Evolutionary conservation across 1,139 yeast genomes (phyloP).

Genomic region (Sugiyamaella sp.): DNA sequence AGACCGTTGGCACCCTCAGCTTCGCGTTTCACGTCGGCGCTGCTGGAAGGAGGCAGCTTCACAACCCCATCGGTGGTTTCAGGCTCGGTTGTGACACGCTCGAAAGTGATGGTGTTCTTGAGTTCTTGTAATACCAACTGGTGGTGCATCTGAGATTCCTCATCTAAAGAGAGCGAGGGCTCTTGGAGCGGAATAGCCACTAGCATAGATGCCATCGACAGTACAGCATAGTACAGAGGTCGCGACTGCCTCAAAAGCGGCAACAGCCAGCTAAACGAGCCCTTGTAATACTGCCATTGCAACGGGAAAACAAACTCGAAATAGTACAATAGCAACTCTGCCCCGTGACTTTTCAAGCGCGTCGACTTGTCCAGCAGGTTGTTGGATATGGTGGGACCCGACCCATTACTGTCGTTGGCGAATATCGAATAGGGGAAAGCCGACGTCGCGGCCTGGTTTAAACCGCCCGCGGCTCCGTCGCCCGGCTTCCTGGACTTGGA

Average conservation of each 20-base stretch:
- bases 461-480: conserved; percentile 17
- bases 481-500: conserved; percentile 14
- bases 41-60: no score
- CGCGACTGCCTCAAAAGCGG: conserved; percentile 23
- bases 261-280: conserved; percentile 22
- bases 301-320: conserved; percentile 24
- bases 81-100: neutral
- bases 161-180: conserved; percentile 4
- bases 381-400: neutral
- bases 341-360: conserved; percentile 21
- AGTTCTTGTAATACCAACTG: conserved; percentile 24
- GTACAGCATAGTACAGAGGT: conserved; percentile 23
- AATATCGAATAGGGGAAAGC: conserved; percentile 13
- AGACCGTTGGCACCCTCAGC: no score
- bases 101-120: conserved; percentile 22
- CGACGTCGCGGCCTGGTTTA: conserved; percentile 16
- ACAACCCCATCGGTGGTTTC: neutral
- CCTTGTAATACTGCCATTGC: conserved; percentile 27
- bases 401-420: neutral
- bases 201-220: neutral
- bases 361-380: conserved; percentile 3
- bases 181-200: neutral
- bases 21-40: no score
- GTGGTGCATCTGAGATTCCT: conserved; percentile 21
- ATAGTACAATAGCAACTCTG: conserved; percentile 23